phyloP scores from a whole-genome alignment of 148 eudicot species.

The Pouteria glomerata region DNA sequence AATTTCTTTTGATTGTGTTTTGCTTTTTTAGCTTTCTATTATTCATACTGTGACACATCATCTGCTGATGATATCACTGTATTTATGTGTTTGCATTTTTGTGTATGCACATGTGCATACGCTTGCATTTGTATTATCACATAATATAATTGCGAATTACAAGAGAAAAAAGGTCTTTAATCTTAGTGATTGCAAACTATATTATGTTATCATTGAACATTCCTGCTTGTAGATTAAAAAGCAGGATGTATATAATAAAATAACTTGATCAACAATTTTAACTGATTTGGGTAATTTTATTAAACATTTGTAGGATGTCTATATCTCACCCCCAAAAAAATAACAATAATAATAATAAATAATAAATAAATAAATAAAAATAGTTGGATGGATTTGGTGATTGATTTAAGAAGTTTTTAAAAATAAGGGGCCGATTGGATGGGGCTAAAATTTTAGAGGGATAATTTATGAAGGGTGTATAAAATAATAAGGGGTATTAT shows the following conservation, averaged over 20 bases:
- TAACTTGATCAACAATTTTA: background rate
- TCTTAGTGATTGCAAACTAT: background rate
- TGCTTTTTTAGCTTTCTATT: background rate
- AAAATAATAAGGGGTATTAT: no score
- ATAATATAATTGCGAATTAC: background rate
- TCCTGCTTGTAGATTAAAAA: background rate
- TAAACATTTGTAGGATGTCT: no score
- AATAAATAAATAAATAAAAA: no score
- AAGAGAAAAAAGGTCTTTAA: background rate
- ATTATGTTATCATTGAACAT: background rate
- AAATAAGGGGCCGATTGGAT: no score
- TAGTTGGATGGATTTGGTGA: no score
- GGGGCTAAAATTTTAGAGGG: no score
- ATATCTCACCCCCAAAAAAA: no score
- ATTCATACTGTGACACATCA: background rate
- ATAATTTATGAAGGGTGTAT: no score
- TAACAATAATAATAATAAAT: no score
- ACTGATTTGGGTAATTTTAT: background rate
- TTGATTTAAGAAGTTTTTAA: no score
- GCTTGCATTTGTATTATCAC: background rate
- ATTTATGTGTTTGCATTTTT: no score
- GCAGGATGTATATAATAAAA: background rate
- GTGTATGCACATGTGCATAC: background rate
- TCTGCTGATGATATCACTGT: background rate
- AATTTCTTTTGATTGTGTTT: background rate